Percentiles rank a stretch among this genome's conserved stretches.
These are phyloP conservation scores for Suhomyces sp. DNA, from an alignment of 805 yeast species.

Conservation along the genomic window DNA sequence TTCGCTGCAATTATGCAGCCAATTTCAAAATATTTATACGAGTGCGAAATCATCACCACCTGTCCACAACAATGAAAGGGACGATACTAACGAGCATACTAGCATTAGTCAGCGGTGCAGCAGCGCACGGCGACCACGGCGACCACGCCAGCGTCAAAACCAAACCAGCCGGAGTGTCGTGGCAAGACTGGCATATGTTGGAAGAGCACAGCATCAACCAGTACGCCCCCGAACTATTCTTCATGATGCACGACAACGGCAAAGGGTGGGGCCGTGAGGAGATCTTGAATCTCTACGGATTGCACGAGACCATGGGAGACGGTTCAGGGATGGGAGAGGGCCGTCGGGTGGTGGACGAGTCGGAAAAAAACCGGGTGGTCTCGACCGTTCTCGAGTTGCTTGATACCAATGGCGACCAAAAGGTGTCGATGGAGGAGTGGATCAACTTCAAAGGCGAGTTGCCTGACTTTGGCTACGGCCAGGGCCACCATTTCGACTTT, in stretches of 20 bases:
- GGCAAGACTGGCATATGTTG: constrained; percentile 91
- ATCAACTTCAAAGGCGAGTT: constrained; percentile 60
- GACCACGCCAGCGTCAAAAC: background rate
- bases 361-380: constrained; percentile 54
- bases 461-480: constrained; percentile 92
- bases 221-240: constrained; percentile 73
- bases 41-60: background rate
- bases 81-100: background rate
- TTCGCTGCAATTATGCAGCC: background rate
- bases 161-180: constrained; percentile 51
- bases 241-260: constrained; percentile 78
- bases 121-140: constrained; percentile 6
- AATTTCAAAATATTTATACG: background rate
- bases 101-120: background rate
- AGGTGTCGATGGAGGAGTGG: constrained; percentile 69
- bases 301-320: constrained; percentile 76
- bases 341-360: constrained; percentile 50
- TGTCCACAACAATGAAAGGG: background rate
- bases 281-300: constrained; percentile 77
- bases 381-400: constrained; percentile 53
- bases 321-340: constrained; percentile 89
- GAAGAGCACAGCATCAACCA: constrained; percentile 78
- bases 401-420: constrained; percentile 66
- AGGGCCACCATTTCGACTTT: constrained; percentile 91
- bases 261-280: constrained; percentile 51